Evolutionary conservation across 768 basidiomycete genomes (phyloP).

Genomic region (Tricholoma saponaceum): DNA sequence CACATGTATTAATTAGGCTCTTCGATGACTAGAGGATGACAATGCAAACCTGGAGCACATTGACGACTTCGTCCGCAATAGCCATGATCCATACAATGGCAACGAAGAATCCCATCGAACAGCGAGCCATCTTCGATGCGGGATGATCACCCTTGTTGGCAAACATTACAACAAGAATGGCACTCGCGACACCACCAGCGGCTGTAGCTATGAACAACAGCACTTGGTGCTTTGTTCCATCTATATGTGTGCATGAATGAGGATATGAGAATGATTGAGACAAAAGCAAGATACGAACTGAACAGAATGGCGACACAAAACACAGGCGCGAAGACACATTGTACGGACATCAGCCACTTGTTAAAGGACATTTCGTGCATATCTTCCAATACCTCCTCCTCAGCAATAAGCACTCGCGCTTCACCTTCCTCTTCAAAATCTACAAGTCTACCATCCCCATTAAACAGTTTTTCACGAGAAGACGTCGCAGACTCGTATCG

Average conservation of each 20-base stretch:
- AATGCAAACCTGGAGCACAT: constrained; percentile 71
- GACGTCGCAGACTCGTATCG: constrained; percentile 36
- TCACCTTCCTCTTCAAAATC: constrained; percentile 77
- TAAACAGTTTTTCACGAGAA: constrained; percentile 37
- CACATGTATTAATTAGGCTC: constrained; percentile 5
- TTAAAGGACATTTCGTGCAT: constrained; percentile 63
- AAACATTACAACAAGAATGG: constrained; percentile 54
- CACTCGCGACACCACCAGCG: constrained; percentile 50
- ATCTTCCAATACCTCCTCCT: constrained; percentile 68
- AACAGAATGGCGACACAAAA: constrained; percentile 77
- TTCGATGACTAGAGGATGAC: not conserved
- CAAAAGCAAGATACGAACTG: constrained; percentile 44
- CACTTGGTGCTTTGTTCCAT: constrained; percentile 36
- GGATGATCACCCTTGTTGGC: constrained; percentile 55
- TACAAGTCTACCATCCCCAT: constrained; percentile 43
- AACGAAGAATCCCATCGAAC: constrained; percentile 88
- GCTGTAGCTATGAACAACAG: constrained; percentile 54
- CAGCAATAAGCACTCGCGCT: constrained; percentile 66
- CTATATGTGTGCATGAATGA: constrained; percentile 27
- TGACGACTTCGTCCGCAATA: constrained; percentile 93
- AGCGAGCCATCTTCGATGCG: constrained; percentile 62
- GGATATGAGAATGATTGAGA: not conserved
- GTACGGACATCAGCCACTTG: constrained; percentile 82
- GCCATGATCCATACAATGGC: constrained; percentile 98
- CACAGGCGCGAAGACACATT: constrained; percentile 79